Evolutionary conservation across 2,329 filamentous ascomycete species (phyloP).

Genomic region (Xylaria multiplex): DNA sequence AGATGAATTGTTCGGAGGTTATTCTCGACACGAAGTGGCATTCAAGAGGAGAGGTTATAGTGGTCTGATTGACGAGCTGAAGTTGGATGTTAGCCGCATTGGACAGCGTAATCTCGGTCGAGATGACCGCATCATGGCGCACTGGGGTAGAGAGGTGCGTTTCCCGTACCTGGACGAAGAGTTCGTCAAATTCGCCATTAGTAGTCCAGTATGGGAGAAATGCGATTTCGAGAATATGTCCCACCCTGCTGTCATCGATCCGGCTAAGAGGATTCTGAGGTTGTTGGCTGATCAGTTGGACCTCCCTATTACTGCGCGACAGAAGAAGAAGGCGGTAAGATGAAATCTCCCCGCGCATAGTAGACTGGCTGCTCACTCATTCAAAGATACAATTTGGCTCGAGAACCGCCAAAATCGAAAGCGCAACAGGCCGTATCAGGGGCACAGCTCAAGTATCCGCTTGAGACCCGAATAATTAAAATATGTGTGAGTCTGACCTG

Average conservation of each 20-base stretch:
- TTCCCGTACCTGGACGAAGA: conserved; percentile 92
- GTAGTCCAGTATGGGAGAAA: conserved; percentile 80
- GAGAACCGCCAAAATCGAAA: conserved; percentile 84
- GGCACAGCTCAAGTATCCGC: conserved; percentile 70
- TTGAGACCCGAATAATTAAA: conserved; percentile 27
- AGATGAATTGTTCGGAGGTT: conserved; percentile 95
- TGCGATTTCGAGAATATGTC: conserved; percentile 78
- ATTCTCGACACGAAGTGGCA: conserved; percentile 82
- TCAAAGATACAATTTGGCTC: conserved; percentile 82
- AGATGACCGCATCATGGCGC: conserved; percentile 88
- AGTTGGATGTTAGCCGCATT: conserved; percentile 84
- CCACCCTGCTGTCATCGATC: conserved; percentile 65
- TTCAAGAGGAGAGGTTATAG: conserved; percentile 75
- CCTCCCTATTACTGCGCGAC: conserved; percentile 76
- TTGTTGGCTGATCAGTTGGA: conserved; percentile 79
- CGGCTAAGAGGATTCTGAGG: conserved; percentile 83
- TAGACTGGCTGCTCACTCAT: conserved; percentile 36
- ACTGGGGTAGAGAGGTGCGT: conserved; percentile 88
- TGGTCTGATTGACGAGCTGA: conserved; percentile 82
- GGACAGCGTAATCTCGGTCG: conserved; percentile 94
- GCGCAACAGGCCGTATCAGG: conserved; percentile 65
- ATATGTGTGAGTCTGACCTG: conserved; percentile 19
- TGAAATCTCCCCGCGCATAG: conserved; percentile 28
- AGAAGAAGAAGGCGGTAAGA: conserved; percentile 90
- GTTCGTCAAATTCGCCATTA: conserved; percentile 83